Conservation (phyloP, 306 rosid genomes). For the Phaseolus lunatus region DNA sequence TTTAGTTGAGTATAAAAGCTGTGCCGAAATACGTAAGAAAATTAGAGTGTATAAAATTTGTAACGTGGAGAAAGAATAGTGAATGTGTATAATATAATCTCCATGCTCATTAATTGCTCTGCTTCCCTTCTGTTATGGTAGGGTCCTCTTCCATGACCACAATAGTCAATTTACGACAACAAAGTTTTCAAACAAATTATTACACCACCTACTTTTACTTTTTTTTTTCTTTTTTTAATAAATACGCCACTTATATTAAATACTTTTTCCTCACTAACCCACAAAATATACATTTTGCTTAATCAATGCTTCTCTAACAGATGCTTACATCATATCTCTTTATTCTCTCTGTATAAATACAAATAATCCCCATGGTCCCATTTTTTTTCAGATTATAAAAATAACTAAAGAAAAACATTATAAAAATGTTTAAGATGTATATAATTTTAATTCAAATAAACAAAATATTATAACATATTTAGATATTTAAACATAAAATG, state of each 20-base stretch:
- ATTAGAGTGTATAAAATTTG: neutral
- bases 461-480: no score
- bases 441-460: no score
- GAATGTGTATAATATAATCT: neutral
- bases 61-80: neutral
- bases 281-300: neutral
- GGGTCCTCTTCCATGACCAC: neutral
- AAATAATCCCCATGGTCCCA: no score
- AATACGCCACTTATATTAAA: neutral
- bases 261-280: neutral
- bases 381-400: no score
- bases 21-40: neutral
- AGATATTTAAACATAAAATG: no score
- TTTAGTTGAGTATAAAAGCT: neutral
- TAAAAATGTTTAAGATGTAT: no score
- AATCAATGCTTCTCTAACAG: neutral
- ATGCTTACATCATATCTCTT: neutral
- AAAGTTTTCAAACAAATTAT: neutral
- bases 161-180: conserved; percentile 9
- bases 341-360: neutral
- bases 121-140: conserved; percentile 1
- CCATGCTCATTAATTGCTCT: neutral
- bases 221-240: neutral
- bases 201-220: neutral
- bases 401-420: no score